phyloP scores from a whole-genome alignment of 345 rosid species.

The Excoecaria agallocha region DNA sequence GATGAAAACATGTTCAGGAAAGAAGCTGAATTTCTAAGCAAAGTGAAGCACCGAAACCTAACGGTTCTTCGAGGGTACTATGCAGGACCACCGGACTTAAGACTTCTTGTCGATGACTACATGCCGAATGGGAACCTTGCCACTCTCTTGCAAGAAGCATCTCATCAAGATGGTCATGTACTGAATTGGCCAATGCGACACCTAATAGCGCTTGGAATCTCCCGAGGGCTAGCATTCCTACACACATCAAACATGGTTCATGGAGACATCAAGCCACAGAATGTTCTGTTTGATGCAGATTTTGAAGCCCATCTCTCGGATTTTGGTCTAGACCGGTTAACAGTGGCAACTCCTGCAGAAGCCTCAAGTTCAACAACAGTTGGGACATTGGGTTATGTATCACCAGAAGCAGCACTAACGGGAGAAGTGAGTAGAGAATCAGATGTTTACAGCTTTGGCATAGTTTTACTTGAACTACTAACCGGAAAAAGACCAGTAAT shows the following conservation, averaged over 20 bases:
- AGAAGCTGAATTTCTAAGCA: conserved; percentile 83
- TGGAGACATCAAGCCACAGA: conserved; percentile 90
- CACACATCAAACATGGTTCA: conserved; percentile 78
- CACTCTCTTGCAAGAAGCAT: conserved; percentile 92
- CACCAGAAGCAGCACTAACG: conserved; percentile 64
- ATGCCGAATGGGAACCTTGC: conserved; percentile 97
- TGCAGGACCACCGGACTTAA: conserved; percentile 71
- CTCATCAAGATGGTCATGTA: conserved; percentile 97
- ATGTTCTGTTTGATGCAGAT: conserved; percentile 88
- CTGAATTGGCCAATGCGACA: conserved; percentile 99
- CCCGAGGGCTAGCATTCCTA: conserved; percentile 82
- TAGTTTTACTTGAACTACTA: conserved; percentile 75
- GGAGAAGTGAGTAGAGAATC: conserved; percentile 71
- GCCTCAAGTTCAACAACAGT: conserved; percentile 54
- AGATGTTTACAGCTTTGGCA: conserved; percentile 94
- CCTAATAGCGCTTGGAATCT: conserved; percentile 86
- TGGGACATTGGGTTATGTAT: conserved; percentile 77
- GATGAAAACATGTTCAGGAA: conserved; percentile 70
- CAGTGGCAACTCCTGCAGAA: conserved; percentile 47
- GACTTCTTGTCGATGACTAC: conserved; percentile 83
- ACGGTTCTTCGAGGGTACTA: conserved; percentile 90
- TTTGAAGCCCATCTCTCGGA: conserved; percentile 95
- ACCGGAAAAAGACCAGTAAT: conserved; percentile 89
- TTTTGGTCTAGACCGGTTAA: conserved; percentile 70
- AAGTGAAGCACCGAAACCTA: conserved; percentile 79